phyloP scores from a whole-genome alignment of 768 basidiomycete genomes.

The Tricholoma matsutake region DNA sequence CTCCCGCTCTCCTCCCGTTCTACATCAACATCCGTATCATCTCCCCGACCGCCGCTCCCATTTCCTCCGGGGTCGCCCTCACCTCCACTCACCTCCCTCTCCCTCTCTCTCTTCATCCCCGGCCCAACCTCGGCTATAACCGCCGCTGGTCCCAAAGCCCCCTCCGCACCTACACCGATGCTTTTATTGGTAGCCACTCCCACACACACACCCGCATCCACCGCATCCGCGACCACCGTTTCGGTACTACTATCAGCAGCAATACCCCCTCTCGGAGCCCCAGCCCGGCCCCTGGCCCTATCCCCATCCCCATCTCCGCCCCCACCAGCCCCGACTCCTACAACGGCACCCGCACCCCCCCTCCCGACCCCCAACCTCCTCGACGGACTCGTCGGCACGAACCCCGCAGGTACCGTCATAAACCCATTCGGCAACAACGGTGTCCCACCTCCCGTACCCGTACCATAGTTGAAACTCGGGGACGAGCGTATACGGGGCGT shows the following conservation, averaged over 20 bases:
- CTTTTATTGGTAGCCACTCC: neutral
- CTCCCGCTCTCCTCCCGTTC: neutral
- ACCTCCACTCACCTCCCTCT: neutral
- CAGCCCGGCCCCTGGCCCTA: no score
- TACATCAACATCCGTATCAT: neutral
- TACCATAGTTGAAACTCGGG: slow-evolving; percentile 4
- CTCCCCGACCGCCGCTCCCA: neutral
- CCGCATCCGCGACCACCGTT: neutral
- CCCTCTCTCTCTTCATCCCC: slow-evolving; percentile 1
- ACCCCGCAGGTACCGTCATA: slow-evolving; percentile 41
- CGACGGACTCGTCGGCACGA: slow-evolving; percentile 31
- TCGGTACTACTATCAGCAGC: neutral
- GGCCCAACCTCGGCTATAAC: neutral
- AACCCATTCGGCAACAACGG: slow-evolving; percentile 43
- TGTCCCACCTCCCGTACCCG: slow-evolving; percentile 14
- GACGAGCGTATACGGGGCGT: slow-evolving; percentile 28
- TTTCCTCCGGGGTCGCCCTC: neutral
- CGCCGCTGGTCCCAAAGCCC: neutral
- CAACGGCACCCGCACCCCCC: neutral
- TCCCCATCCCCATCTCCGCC: no score
- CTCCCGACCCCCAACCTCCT: slow-evolving; percentile 1
- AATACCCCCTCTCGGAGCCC: no score
- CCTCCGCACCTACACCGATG: neutral
- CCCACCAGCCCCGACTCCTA: neutral
- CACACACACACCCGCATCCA: neutral